Percentiles rank a stretch among this genome's conserved stretches.
Evolutionary conservation across 2,329 filamentous ascomycete genomes (phyloP).

Genomic region (Colletotrichum coccodes): DNA sequence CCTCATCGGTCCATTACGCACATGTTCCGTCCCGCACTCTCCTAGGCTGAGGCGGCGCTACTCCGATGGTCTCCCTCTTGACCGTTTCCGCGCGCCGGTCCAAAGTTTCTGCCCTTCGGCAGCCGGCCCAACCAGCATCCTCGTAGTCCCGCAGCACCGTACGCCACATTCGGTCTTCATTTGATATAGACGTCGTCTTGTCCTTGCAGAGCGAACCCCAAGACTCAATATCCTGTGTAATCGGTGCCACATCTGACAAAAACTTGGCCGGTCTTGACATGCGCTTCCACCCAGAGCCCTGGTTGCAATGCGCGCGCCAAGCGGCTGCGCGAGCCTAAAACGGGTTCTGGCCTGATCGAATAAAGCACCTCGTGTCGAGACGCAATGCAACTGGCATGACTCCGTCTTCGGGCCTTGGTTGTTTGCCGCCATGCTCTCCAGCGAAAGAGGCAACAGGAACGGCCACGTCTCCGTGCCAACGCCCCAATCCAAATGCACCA

Average conservation of each 20-base stretch:
- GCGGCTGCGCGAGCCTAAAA: constrained; percentile 12
- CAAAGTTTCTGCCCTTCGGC: not conserved
- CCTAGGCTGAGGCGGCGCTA: too few species aligned
- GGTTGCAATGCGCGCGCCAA: constrained; percentile 4
- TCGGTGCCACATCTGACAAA: not conserved
- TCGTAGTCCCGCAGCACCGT: not conserved
- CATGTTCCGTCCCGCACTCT: too few species aligned
- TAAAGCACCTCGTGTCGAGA: not conserved
- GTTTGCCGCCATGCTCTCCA: not conserved
- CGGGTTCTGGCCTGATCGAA: constrained; percentile 24
- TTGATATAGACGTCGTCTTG: not conserved
- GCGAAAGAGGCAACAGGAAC: constrained; percentile 3
- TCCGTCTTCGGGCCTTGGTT: constrained; percentile 2
- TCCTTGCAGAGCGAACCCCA: not conserved
- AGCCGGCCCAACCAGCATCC: not conserved
- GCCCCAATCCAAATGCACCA: not conserved
- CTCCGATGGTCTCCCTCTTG: too few species aligned
- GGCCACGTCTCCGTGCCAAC: not conserved
- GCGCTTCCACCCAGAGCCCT: not conserved
- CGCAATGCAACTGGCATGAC: not conserved
- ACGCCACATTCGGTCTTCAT: not conserved
- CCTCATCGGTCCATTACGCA: not conserved
- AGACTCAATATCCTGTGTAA: not conserved
- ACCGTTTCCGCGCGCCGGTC: constrained; percentile 4
- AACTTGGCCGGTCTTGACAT: not conserved